phyloP scores from a whole-genome alignment of 306 rosid genomes.

The Alnus rubra region DNA sequence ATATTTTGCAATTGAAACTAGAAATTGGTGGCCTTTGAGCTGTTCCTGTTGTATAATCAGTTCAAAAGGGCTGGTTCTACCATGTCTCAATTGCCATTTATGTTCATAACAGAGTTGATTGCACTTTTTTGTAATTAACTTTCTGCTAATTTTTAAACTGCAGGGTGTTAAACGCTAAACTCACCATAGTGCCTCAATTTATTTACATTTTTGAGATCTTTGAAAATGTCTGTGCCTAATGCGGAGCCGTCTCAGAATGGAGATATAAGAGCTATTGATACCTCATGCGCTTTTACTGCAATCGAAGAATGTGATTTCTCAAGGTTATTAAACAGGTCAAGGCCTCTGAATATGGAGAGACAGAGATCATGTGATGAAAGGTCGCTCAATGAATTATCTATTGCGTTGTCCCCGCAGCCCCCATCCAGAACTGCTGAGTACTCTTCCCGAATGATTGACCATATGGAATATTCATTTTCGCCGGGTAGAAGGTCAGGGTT shows the following conservation, averaged over 20 bases:
- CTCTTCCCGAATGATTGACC: constrained; percentile 41
- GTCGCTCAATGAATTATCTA: constrained; percentile 54
- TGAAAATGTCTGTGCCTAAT: constrained; percentile 34
- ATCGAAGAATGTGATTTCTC: constrained; percentile 55
- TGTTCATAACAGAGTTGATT: neutral
- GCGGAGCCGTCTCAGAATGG: constrained; percentile 48
- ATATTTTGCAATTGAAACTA: neutral
- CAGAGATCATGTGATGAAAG: constrained; percentile 75
- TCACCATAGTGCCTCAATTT: constrained; percentile 9
- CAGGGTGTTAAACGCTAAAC: constrained; percentile 43
- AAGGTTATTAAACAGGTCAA: constrained; percentile 61
- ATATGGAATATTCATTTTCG: constrained; percentile 39
- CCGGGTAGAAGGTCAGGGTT: constrained; percentile 46
- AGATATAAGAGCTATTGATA: constrained; percentile 32
- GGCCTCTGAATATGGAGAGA: constrained; percentile 65
- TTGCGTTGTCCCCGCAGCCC: constrained; percentile 50
- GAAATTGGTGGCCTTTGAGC: neutral
- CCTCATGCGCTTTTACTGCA: constrained; percentile 33
- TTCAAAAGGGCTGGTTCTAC: neutral
- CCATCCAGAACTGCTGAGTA: constrained; percentile 38
- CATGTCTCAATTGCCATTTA: constrained; percentile 3
- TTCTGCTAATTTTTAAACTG: constrained; percentile 11
- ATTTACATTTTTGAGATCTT: constrained; percentile 12
- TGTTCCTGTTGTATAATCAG: constrained; percentile 3
- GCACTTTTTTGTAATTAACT: neutral